These are phyloP conservation scores for Vanrija sp. DNA, from an alignment of 1,284 basidiomycete species.

Conservation along the genomic window DNA sequence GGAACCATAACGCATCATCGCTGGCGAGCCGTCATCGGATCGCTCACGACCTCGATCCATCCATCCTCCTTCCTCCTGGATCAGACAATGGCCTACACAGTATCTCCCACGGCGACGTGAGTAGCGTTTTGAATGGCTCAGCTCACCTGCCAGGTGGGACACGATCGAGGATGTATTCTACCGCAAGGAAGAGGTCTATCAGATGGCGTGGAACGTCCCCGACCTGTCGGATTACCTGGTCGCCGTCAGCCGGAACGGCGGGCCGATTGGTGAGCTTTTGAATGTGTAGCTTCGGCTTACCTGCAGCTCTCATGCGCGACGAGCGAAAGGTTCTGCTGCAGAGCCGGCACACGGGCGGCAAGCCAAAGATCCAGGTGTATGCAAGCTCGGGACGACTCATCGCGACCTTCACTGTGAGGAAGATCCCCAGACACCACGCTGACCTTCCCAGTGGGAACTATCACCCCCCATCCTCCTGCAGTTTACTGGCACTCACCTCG, in stretches of 20 bases:
- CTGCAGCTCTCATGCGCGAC: conserved; percentile 79
- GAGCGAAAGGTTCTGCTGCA: conserved; percentile 73
- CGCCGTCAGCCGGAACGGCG: conserved; percentile 78
- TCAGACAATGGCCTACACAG: no score
- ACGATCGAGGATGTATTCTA: conserved; percentile 52
- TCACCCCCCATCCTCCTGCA: conserved; percentile 37
- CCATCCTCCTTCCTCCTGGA: no score
- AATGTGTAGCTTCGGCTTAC: not conserved
- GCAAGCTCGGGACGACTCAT: conserved; percentile 49
- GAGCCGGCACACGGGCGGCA: conserved; percentile 62
- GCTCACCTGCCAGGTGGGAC: conserved; percentile 40
- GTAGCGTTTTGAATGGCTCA: not conserved
- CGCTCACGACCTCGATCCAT: no score
- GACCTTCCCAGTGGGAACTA: conserved; percentile 38
- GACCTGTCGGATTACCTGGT: conserved; percentile 76
- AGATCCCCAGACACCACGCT: not conserved
- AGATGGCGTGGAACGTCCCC: conserved; percentile 72
- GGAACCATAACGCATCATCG: not conserved
- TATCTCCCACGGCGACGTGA: conserved; percentile 24
- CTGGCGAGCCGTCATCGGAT: no score
- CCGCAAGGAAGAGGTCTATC: conserved; percentile 73
- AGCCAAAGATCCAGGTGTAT: conserved; percentile 58
- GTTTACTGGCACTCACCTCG: conserved; percentile 61
- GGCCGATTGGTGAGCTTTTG: conserved; percentile 66
- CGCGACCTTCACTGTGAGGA: conserved; percentile 48